Base-by-base conservation (phyloP, 768 basidiomycete species). In the Tylopilus felleus region DNA sequence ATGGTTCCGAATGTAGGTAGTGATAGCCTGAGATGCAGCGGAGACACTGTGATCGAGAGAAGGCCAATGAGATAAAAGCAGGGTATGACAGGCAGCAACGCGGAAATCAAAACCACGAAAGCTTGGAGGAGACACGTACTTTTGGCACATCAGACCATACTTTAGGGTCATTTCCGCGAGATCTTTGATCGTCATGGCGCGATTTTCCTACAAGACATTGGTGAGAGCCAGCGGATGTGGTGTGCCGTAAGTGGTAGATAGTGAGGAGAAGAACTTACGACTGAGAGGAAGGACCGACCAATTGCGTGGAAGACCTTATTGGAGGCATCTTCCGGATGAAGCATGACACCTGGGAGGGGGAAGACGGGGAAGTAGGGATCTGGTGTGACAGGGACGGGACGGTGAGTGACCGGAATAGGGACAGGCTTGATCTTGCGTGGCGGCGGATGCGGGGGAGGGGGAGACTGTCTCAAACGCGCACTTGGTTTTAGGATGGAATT, bases 111-210 rank as follows among this genome's bases (percentile, higher is more conserved):
- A 47, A 40, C 31, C 17, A 57, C 48, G 47, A 47, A 57, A 52
- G 58, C 57, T 33, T 28, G 36, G 31, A 50, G 16, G 48, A 57
- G 41, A 50, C 56, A 78, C 80, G 58, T 59, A 91, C 88, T 87
- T 90, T 74, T 88, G 86, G 69, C 87, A 88, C 53, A 80, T 74
- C 19, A 90, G 75, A 47, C 88, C 88, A 62, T 76, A 80, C 57
- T 73, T 74, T 58, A 83, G 76, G 35, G 82, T 78, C 73, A 84
- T 80, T 61, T 90, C 86, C 29, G 89, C 84, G 50, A 91, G 81
- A 73, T 91, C 88, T 69, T 90, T 91, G 73, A 90, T 86, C 39
- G 88, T 90, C 84, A 90, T 87, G 44, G 88, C 88, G 46, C 86
- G 82, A 70, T 91, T 91, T 64, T 86, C 81, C 86, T 89, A 52